Evolutionary conservation across 2,329 filamentous ascomycete species (phyloP), one percentile per base, ranked within the genome.

Genomic region (Aspergillus sp.): DNA sequence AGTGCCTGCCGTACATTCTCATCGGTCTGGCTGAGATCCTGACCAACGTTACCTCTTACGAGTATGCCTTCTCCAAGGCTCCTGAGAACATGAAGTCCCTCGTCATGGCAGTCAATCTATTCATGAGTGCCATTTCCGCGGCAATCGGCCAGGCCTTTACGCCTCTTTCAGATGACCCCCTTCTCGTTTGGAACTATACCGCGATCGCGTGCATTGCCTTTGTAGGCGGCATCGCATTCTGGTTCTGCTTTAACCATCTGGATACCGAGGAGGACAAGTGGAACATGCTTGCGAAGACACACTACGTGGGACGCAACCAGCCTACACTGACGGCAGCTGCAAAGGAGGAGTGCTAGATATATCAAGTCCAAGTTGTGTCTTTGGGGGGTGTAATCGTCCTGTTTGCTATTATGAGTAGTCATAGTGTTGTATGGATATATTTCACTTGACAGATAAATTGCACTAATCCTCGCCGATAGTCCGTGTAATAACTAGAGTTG

Each of bases 31-130:
- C 81, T 2, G 83, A 85, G 67, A 85, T 84, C 66, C 80, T 85
- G 61, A 79, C 82, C 2, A 82, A 79, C 11, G 80, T 86, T 57
- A 86, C 83, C 3, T 86, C 86, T 1, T 84, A 89, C 62, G 89
- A 91, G 70, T 91, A 90, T 62, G 89, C 89, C 34, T 92, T 86
- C 77, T 87, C 86, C 71, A 90, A 91, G 75, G 88, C 89, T 0
- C 89, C 89, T 24, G 85, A 83, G 68, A 91, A 91, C 78, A 93
- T 93, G 89, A 87, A 88, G 63, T 89, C 86, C 1, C 80, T 92
- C n/a, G 88, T 93, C 12, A 81, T 78, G 73, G 83, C 84, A 19
- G 79, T 91, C 66, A 86, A 86, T 68, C 80, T 91, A 40, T 87
- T 89, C 77, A 90, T 85, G 81, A 86, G 80, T 30, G 89, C 88